These are phyloP conservation scores for Phytophthora pisi DNA, from an alignment of 352 stramenopile species.

Conservation along the genomic window DNA sequence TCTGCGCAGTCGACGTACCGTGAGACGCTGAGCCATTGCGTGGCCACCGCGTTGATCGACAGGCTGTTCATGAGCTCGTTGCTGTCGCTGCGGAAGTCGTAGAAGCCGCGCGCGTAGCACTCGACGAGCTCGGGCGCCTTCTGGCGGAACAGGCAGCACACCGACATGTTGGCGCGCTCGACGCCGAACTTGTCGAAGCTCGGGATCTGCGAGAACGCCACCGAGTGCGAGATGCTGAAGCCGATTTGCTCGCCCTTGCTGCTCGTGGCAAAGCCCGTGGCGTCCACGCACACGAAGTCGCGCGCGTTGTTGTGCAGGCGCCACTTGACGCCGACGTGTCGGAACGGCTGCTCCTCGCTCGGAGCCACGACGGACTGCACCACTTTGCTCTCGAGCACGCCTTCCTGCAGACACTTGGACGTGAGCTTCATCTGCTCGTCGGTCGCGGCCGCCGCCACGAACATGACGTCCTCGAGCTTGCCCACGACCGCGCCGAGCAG, in stretches of 20 bases:
- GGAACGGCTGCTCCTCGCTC: conserved; percentile 52
- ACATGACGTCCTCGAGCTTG: conserved; percentile 38
- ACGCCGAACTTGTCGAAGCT: conserved; percentile 71
- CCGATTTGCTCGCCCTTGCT: conserved; percentile 30
- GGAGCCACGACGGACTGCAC: conserved; percentile 53
- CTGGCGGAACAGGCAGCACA: conserved; percentile 56
- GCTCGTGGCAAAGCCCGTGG: conserved; percentile 28
- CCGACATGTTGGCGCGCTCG: conserved; percentile 57
- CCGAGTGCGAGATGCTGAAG: conserved; percentile 44
- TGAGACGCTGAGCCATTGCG: conserved; percentile 48
- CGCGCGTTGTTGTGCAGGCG: conserved; percentile 43
- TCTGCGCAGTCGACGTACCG: conserved; percentile 48
- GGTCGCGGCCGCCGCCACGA: conserved; percentile 26
- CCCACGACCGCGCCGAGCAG: conserved; percentile 32
- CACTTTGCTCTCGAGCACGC: conserved; percentile 57
- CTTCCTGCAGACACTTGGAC: conserved; percentile 45
- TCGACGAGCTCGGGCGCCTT: conserved; percentile 43
- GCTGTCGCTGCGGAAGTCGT: conserved; percentile 47
- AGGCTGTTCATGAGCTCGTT: conserved; percentile 49
- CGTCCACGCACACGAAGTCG: conserved; percentile 58
- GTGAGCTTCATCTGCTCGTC: conserved; percentile 61
- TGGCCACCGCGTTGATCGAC: conserved; percentile 45
- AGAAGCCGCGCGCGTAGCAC: conserved; percentile 54
- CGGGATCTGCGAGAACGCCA: conserved; percentile 42
- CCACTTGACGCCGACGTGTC: conserved; percentile 66